Base-by-base conservation (phyloP, 208 protist species). In the Wallacemonas sp. region DNA sequence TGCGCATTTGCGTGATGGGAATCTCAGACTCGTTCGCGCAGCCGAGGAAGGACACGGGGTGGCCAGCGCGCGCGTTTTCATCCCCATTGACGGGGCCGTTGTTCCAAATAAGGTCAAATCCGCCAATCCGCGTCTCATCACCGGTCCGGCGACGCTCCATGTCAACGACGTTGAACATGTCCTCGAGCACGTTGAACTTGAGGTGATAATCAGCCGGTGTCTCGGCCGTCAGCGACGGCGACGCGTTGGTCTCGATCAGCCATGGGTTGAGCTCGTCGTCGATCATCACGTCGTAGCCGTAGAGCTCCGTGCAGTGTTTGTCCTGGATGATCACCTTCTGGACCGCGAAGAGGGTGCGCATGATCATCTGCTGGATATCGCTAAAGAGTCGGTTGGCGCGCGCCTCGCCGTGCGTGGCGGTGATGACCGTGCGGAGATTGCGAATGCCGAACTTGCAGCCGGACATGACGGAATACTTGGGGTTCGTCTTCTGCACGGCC, bases 401-500 rank as follows among this genome's bases (percentile, higher is more conserved):
- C 25, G 84, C 81, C 11, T 81, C 66, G 18, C 95, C 94, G 75
- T 95, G 77, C 10, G 89, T 93, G 18, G 86, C 86, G 7, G 95
- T 94, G 48, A 98, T 70, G 65, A 84, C 73, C 25, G 79, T 84
- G 38, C 88, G 78, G 41, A 96, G 67, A 45, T 92, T 89, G 25
- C 91, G 80, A 33, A 96, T 89, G 16, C 88, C 87, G 28, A 92
- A 94, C 74, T 93, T 94, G 61, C 92, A 93, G 0, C 91, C 86
- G 2, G 79, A 91, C 16, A 73, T 76, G 14, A 91, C 77, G 10
- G 86, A 86, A 77, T 97, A 98, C 57, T 96, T 97, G 2, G 94
- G 93, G 67, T 92, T 95, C 29, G 87, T 95, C 80, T 98, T 98
- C 75, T 99, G 97, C 64, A 99, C 94, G 22, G 97, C 97, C 16